Conservation (phyloP, 2,329 filamentous ascomycete genomes). For the Ophiostoma sp. region DNA sequence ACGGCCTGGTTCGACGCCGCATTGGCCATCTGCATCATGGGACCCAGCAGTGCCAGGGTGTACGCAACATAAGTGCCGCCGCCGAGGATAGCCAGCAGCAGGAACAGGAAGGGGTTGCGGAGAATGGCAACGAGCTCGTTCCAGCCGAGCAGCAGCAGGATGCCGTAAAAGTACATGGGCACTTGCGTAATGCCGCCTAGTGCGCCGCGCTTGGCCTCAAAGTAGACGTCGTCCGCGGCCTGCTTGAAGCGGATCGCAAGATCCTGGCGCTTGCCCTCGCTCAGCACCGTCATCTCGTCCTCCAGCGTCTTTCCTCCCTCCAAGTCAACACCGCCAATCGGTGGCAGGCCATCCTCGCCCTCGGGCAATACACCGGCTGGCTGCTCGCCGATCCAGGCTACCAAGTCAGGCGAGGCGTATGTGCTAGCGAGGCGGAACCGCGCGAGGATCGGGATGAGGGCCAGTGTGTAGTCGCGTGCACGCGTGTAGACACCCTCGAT, state of each 20-base stretch:
- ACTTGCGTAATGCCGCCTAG: conserved; percentile 93
- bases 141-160: conserved; percentile 91
- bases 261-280: conserved; percentile 84
- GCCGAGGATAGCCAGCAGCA: conserved; percentile 72
- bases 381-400: conserved; percentile 73
- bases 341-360: conserved; percentile 82
- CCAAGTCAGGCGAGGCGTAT: conserved; percentile 71
- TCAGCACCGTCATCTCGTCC: conserved; percentile 93
- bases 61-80: conserved; percentile 84
- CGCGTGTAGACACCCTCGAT: conserved; percentile 94
- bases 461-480: conserved; percentile 85
- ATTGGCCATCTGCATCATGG: conserved; percentile 91
- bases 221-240: conserved; percentile 93
- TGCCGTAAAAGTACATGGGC: conserved; percentile 86
- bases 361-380: conserved; percentile 69
- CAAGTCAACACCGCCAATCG: conserved; percentile 90
- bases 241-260: conserved; percentile 95
- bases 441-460: conserved; percentile 81
- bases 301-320: conserved; percentile 91
- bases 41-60: conserved; percentile 89
- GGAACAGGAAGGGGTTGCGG: conserved; percentile 30
- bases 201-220: conserved; percentile 94
- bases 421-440: conserved; percentile 74
- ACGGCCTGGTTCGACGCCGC: conserved; percentile 81
- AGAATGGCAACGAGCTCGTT: conserved; percentile 81